Evolutionary conservation across 2,329 filamentous ascomycete species (phyloP), one percentile per base, ranked within the genome.

Genomic region (Parastagonospora avenae): DNA sequence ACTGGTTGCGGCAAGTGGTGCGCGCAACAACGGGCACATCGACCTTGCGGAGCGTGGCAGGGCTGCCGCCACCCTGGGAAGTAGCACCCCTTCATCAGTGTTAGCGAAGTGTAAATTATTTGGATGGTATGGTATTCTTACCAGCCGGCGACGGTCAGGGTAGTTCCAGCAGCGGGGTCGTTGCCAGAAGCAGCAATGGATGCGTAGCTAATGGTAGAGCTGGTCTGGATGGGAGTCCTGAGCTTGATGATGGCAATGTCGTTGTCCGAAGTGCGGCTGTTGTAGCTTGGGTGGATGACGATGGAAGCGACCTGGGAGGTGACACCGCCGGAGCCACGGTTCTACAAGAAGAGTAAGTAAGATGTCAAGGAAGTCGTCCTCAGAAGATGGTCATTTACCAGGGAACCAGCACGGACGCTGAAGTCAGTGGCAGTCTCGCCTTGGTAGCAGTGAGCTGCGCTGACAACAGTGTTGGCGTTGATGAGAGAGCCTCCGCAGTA

Each of bases 231-330:
- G 28, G 57, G n/a, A 24, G 60, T 64, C 1, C 59, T 40, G 4
- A 67, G 62, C 58, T 66, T 66, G 48, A 57, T 53, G 62, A 69
- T 59, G 37, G 64, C 66, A 16, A 67, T 41, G 19, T 67, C 64
- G 40, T 50, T 55, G 49, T 64, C 51, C 24, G 57, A 46, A 42
- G 48, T 55, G 36, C n/a, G 30, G 38, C 39, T 27, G n/a, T 32
- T 40, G 55, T 60, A 69, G 48, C 31, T 62, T 37, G 64, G 66
- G 59, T 67, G 58, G 33, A 59, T 8, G 19, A 12, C 40, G 28
- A 67, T 44, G 4, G 46, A 52, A 8, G 63, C 57, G 33, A 68
- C 60, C 2, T 10, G 31, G 35, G 54, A 52, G n/a, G 58, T 31
- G n/a, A 50, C 54, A 38, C 66, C 66, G 12, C 66, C 66, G 14